Conservation (phyloP, 1,284 basidiomycete species). For the Rhodotorula sp. region DNA sequence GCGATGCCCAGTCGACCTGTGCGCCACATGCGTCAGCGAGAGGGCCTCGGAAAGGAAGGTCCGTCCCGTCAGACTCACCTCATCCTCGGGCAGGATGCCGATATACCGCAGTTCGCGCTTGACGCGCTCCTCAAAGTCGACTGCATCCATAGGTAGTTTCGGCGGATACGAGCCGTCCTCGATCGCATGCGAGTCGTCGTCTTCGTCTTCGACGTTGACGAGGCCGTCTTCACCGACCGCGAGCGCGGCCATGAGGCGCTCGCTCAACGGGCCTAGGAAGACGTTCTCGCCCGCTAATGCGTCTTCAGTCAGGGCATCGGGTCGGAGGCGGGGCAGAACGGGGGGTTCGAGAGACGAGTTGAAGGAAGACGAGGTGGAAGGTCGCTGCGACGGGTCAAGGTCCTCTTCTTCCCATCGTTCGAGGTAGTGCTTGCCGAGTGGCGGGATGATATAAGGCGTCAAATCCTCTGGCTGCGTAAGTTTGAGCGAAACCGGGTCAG, state of each 20-base stretch:
- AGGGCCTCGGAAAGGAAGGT: background rate
- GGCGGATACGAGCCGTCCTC: background rate
- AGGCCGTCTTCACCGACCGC: slow-evolving; percentile 60
- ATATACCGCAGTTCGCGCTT: slow-evolving; percentile 56
- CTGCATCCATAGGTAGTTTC: slow-evolving; percentile 49
- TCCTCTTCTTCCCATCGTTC: slow-evolving; percentile 93
- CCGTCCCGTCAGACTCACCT: slow-evolving; percentile 47
- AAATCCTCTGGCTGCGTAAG: slow-evolving; percentile 64
- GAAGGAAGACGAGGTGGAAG: slow-evolving; percentile 50
- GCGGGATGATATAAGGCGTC: slow-evolving; percentile 79
- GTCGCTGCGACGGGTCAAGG: slow-evolving; percentile 51
- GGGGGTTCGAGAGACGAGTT: slow-evolving; percentile 53
- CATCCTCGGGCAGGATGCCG: slow-evolving; percentile 55
- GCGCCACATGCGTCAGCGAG: background rate
- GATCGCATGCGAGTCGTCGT: background rate
- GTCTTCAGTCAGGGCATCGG: slow-evolving; percentile 63
- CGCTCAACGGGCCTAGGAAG: slow-evolving; percentile 69
- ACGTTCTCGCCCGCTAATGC: slow-evolving; percentile 65
- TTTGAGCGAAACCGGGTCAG: background rate
- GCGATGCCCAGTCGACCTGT: slow-evolving; percentile 53
- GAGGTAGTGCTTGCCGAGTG: slow-evolving; percentile 81
- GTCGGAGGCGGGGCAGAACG: slow-evolving; percentile 52
- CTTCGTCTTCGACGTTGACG: slow-evolving; percentile 1
- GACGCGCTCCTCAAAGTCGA: slow-evolving; percentile 57
- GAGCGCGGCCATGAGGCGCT: slow-evolving; percentile 54